Base-by-base conservation (phyloP, 225 moss, liverwort and hornwort genomes). In the Marchantia polymorpha region DNA sequence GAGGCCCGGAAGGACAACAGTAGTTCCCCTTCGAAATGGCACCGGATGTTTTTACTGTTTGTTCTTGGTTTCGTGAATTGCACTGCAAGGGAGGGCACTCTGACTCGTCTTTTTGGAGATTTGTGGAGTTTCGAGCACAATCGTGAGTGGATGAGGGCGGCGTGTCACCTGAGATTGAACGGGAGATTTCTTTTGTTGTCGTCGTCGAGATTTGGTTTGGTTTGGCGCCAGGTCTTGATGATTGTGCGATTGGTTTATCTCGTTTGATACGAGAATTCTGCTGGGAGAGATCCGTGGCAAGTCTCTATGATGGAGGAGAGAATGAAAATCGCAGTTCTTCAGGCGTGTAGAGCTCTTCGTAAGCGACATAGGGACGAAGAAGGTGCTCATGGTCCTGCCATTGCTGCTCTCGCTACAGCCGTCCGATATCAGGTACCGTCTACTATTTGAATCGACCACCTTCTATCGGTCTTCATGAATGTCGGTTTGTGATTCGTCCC, bases 351-450 rank as follows among this genome's bases (percentile, higher is more conserved):
- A 67, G 90, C 93, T 11, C 85, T 95, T 72, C 89, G 86, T 72
- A 85, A 89, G 50, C 91, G 95, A 19, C 92, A 95, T 63, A 89
- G 76, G 61, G 75, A 79, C 69, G 95, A 95, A 81, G 95, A 95
- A 83, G 93, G 90, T 61, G 95, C 93, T 4, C 93, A 92, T 23
- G 85, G 87, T 56, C 93, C 95, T 10, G 91, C 93, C 17, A 70
- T 95, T 61, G 86, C 87, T 61, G 87, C 83, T 2, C 77, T 86
- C 20, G 75, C 77, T 19, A 83, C 59, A 73, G 72, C 80, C 19
- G 73, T 77, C 20, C 76, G 61, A n/a, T 84, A 67, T 64, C 83
- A 83, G 80, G 82, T 82, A 76, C 72, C 10, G 52, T 29, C 61
- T 72, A 39, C 13, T 64, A 61, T 64, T 27, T 79, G 10, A 3